Evolutionary conservation across 306 rosid species (phyloP).

Genomic region (Cicer chorassanicum): DNA sequence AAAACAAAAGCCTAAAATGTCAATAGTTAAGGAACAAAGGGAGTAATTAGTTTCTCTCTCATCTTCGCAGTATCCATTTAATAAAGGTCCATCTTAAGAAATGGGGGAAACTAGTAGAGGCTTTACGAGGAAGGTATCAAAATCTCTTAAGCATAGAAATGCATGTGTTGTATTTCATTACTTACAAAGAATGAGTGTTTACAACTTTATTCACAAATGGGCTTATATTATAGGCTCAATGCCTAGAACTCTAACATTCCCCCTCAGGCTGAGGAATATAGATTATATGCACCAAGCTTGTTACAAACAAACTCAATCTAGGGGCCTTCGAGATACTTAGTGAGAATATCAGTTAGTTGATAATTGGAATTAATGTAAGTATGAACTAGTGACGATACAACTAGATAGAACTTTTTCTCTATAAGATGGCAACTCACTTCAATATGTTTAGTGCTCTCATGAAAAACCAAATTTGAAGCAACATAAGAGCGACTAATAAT

Average conservation of each 20-base stretch:
- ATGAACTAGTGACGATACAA: not conserved
- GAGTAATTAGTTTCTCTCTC: not conserved
- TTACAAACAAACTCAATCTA: not conserved
- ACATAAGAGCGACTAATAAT: not conserved
- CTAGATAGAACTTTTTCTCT: not conserved
- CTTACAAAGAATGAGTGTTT: not conserved
- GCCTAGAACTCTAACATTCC: not conserved
- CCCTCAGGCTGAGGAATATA: not conserved
- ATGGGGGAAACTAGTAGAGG: conserved; percentile 12
- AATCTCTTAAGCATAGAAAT: not conserved
- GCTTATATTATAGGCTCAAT: not conserved
- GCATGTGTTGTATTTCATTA: not conserved
- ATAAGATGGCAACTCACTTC: too few relatives aligned
- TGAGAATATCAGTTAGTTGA: conserved; percentile 1
- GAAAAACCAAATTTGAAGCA: too few relatives aligned
- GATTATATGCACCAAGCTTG: not conserved
- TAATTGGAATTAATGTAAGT: not conserved
- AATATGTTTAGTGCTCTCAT: too few relatives aligned
- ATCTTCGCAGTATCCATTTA: conserved; percentile 15
- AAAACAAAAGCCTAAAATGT: not conserved
- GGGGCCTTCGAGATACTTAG: not conserved
- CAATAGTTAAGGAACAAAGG: not conserved
- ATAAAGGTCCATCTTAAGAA: conserved; percentile 6
- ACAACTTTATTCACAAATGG: not conserved
- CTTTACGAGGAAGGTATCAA: conserved; percentile 16